Percentiles rank a stretch among this genome's conserved stretches.
Conservation (phyloP, 2,329 filamentous ascomycete species). For the Periglandula ipomoeae region DNA sequence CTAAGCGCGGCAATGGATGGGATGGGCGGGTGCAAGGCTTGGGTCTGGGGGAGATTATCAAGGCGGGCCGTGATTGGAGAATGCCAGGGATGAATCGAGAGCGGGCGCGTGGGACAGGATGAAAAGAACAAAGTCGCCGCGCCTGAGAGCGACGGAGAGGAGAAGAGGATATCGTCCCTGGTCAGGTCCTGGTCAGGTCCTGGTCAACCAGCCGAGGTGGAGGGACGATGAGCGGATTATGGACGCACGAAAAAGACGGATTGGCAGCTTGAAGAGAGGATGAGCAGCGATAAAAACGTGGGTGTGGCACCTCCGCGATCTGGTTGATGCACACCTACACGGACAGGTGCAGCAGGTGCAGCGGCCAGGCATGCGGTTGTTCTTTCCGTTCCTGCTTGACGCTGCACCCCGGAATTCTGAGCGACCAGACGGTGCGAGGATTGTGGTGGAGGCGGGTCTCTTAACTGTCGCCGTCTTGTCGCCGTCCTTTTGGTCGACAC, state of each 20-base stretch:
- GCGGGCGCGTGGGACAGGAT: not conserved
- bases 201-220: not conserved
- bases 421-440: not conserved
- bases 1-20: constrained; percentile 3
- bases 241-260: not conserved
- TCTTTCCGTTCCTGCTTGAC: constrained; percentile 5
- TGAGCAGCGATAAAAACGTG: not conserved
- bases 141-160: not conserved
- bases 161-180: not conserved
- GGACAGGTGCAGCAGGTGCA: not conserved
- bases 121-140: not conserved
- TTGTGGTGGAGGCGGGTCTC: not conserved
- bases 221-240: not conserved
- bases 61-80: constrained; percentile 8
- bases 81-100: not conserved
- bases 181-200: no score
- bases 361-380: not conserved
- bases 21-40: not conserved
- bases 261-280: not conserved
- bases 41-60: constrained; percentile 1
- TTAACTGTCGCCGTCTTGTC: no score
- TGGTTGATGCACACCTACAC: not conserved
- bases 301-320: constrained; percentile 1
- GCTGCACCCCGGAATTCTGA: not conserved
- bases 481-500: no score